Evolutionary conservation across 768 basidiomycete species (phyloP), one percentile per base, ranked within the genome.

Genomic region (Boletus rex-veris): DNA sequence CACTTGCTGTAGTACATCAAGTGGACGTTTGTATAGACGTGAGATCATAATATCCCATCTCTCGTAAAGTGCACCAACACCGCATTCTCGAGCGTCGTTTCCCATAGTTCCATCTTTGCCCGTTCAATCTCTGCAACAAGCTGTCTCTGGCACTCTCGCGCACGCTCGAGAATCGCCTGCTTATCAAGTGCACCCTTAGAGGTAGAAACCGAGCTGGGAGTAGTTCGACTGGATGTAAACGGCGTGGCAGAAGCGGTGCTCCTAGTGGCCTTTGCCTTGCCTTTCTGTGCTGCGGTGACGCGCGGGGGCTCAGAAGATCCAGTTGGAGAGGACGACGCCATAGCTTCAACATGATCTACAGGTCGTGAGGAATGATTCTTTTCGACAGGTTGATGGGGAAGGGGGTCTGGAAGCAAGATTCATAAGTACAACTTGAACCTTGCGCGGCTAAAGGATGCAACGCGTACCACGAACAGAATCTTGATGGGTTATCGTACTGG

Each of bases 101-200:
- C 86, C 89, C 89, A 90, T 52, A 90, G 68, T 62, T 85, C 82
- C 28, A 80, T 74, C 63, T 85, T 85, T 21, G 83, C 80, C 49
- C 71, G 73, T 45, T 83, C 77, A 42, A 90, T 70, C 69, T 86
- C 83, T 10, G 69, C 70, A 51, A 71, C 70, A 36, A 91, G 59
- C 59, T 80, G 74, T 50, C 70, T 68, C 54, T 80, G 78, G 61
- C 80, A 75, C 60, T 80, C 80, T 50, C 71, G 74, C 14, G 86
- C 87, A 14, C 77, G 76, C 41, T 66, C 71, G 31, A 90, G 54
- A 19, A 85, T 70, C 11, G 76, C 78, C 24, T 71, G 74, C 57
- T 74, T 78, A 45, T 70, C 67, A 18, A 60, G 44, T 6, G 37
- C 12, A 21, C 54, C 53, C 48, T 52, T 58, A 12, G 53, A 33